Conservation (phyloP, 176 grass and related monocot species). For the Triticum turgidum region DNA sequence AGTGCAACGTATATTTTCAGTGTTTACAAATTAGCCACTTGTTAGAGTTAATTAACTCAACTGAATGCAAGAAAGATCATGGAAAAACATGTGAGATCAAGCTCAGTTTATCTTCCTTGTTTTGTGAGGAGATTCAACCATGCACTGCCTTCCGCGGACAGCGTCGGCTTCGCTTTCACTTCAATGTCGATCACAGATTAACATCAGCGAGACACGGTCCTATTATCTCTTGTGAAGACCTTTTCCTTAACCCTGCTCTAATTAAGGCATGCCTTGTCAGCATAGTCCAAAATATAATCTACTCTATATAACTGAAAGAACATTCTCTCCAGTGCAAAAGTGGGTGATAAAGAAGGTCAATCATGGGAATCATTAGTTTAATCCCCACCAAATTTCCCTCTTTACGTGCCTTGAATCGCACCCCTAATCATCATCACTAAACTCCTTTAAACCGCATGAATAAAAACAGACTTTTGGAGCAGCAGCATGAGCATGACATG, state of each 20-base stretch:
- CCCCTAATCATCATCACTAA: slow-evolving; percentile 43
- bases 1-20: background rate
- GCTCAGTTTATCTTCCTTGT: background rate
- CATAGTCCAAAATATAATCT: background rate
- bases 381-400: slow-evolving; percentile 35
- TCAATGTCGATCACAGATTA: background rate
- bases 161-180: background rate
- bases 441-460: background rate
- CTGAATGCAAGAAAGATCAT: background rate
- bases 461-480: slow-evolving; percentile 9
- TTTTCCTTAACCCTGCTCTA: background rate
- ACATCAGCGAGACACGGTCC: background rate
- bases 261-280: background rate
- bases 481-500: background rate
- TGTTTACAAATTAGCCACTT: background rate
- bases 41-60: background rate
- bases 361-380: slow-evolving; percentile 25
- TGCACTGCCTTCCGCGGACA: background rate
- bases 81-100: background rate
- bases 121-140: background rate
- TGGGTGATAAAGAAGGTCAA: background rate
- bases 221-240: background rate
- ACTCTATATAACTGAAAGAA: background rate
- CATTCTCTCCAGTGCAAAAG: background rate
- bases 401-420: slow-evolving; percentile 51